These are phyloP conservation scores for Ceratobasidium sp. DNA, from an alignment of 1,284 basidiomycete genomes.

Conservation along the genomic window DNA sequence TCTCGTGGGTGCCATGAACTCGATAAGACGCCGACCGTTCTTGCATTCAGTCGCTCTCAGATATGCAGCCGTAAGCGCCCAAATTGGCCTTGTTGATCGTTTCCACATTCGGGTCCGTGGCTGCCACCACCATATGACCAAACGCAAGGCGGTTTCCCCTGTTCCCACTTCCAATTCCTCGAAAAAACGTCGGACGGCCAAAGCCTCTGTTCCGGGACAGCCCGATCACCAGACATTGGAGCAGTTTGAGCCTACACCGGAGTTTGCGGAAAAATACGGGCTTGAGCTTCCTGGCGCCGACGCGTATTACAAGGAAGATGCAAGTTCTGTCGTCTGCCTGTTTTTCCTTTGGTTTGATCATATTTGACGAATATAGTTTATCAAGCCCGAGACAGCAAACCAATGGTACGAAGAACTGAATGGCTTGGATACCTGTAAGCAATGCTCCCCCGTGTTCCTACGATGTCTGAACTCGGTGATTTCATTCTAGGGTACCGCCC, in stretches of 20 bases:
- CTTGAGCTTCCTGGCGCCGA: slow-evolving; percentile 51
- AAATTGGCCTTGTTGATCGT: too few relatives aligned
- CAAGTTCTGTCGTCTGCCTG: slow-evolving; percentile 43
- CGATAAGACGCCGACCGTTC: too few relatives aligned
- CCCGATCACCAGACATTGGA: slow-evolving; percentile 44
- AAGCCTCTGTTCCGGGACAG: slow-evolving; percentile 6
- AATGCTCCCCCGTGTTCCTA: neutral
- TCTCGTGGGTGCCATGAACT: too few relatives aligned
- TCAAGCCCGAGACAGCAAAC: slow-evolving; percentile 50
- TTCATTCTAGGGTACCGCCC: slow-evolving; percentile 56
- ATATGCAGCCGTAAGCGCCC: too few relatives aligned
- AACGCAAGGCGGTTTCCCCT: slow-evolving; percentile 18
- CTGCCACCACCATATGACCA: slow-evolving; percentile 15
- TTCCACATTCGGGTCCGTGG: neutral
- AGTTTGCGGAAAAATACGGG: slow-evolving; percentile 47
- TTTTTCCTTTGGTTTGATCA: neutral
- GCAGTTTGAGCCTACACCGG: slow-evolving; percentile 47
- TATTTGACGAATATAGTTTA: slow-evolving; percentile 50
- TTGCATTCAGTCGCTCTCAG: too few relatives aligned
- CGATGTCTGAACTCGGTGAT: neutral
- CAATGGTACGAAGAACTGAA: slow-evolving; percentile 55
- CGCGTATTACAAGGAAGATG: slow-evolving; percentile 54
- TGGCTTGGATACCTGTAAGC: slow-evolving; percentile 53
- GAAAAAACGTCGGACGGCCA: neutral
- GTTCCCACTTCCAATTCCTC: neutral